These are phyloP conservation scores for Castanea mollissima DNA, from an alignment of 306 rosid genomes.

Conservation along the genomic window DNA sequence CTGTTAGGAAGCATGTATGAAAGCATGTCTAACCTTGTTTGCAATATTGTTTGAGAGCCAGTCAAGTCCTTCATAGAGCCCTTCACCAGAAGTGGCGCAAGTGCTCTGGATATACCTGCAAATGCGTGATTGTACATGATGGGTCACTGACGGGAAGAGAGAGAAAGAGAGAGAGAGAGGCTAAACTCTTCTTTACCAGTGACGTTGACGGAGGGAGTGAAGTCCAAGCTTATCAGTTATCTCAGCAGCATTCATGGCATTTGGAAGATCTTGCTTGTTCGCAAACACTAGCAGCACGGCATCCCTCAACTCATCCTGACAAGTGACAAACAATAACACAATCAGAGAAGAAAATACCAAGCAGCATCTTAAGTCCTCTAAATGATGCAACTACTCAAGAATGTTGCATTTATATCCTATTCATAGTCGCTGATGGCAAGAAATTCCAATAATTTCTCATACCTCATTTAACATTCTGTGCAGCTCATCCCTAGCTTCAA, in stretches of 20 bases:
- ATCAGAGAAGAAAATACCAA: not conserved
- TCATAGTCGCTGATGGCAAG: not conserved
- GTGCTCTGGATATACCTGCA: slow-evolving; percentile 92
- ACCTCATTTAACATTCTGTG: slow-evolving; percentile 90
- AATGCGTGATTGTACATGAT: not conserved
- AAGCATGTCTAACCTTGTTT: slow-evolving; percentile 48
- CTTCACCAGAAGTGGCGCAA: slow-evolving; percentile 87
- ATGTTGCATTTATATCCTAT: not conserved
- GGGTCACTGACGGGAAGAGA: not conserved
- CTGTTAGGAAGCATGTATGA: not conserved
- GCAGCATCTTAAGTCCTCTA: slow-evolving; percentile 5
- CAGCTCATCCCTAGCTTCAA: slow-evolving; percentile 88
- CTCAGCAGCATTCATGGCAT: slow-evolving; percentile 94
- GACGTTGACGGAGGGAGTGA: slow-evolving; percentile 88
- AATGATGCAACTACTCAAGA: not conserved
- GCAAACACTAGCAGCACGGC: slow-evolving; percentile 88
- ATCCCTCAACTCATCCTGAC: slow-evolving; percentile 83
- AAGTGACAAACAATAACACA: slow-evolving; percentile 13
- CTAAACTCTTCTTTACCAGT: slow-evolving; percentile 47
- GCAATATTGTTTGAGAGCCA: slow-evolving; percentile 91
- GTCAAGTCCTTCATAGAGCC: slow-evolving; percentile 84
- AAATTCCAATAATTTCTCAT: slow-evolving; percentile 1
- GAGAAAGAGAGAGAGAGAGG: not conserved
- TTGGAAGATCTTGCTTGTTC: slow-evolving; percentile 92
- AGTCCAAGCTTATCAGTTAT: slow-evolving; percentile 86